Evolutionary conservation across 805 yeast species (phyloP), one percentile per base, ranked within the genome.

Genomic region (Saccharomycopsis oosterbeekiorum): DNA sequence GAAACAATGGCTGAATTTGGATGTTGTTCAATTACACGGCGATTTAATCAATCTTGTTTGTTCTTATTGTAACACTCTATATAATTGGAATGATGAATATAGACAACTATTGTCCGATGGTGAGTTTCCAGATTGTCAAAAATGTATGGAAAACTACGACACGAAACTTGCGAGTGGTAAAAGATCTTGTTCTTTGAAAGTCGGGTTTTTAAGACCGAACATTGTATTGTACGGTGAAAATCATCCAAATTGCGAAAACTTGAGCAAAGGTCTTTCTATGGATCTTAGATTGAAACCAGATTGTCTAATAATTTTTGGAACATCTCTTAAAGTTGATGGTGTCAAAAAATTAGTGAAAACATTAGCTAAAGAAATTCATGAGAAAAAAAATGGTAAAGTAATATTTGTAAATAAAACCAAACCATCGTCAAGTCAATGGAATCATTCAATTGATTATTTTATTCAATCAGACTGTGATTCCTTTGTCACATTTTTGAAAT

Each of bases 191-290:
- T 61, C 65, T n/a, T 70, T 81, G 9, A 83, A 88, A 0, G 81
- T 86, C 4, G 99, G 99, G 0, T 73, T 83, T 29, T 74, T 94
- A 54, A 78, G 97, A 61, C 99, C 99, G 4, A 87, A 87, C 68
- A 91, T 93, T 62, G 96, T 93, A 1, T 77, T 93, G 24, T 93
- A 93, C 71, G 97, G 97, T 1, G 98, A 93, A 70, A 85, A 91
- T 68, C 98, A 93, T 72, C 97, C 97, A 1, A 83, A 84, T 64
- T 84, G 91, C 4, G 97, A 89, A 64, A 74, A 78, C n/a, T 83
- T 93, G 51, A 87, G 96, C 1, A 79, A 78, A 56, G 90, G 91
- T 8, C 73, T 89, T 47, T 79, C 76, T 57, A 76, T 80, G 21
- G 98, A 93, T 73, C 69, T 89, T 62, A 78, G 75, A 63, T 75